These are phyloP conservation scores for Picochlorum sp. DNA, from an alignment of 139 green algal genomes.

Conservation along the genomic window DNA sequence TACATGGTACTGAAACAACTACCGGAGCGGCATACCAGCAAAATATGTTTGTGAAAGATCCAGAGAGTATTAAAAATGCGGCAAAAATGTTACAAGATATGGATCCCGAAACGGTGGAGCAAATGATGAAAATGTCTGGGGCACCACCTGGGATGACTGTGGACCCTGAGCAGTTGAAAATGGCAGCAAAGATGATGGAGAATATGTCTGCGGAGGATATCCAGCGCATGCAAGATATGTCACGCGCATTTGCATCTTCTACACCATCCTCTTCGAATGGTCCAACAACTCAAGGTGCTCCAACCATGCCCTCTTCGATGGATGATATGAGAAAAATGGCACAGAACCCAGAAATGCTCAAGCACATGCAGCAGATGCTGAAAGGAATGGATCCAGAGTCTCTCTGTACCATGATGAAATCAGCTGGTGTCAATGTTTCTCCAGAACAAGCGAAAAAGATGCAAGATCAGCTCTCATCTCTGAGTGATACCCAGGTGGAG, in stretches of 20 bases:
- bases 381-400: conserved; percentile 25
- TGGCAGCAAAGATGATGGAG: conserved; percentile 33
- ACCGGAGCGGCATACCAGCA: not conserved
- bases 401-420: conserved; percentile 14
- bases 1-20: not conserved
- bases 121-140: conserved; percentile 24
- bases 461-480: not conserved
- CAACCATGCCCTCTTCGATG: conserved; percentile 11
- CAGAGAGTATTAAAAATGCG: conserved; percentile 12
- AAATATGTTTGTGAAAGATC: not conserved
- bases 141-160: conserved; percentile 15
- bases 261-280: not conserved
- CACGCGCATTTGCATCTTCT: conserved; percentile 4
- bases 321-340: conserved; percentile 22
- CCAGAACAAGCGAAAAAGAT: conserved; percentile 15
- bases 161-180: conserved; percentile 23
- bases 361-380: conserved; percentile 29
- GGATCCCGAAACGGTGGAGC: conserved; percentile 24
- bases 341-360: conserved; percentile 26
- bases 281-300: conserved; percentile 1
- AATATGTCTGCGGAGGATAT: conserved; percentile 26
- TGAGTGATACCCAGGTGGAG: conserved; percentile 27
- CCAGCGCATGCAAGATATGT: conserved; percentile 23
- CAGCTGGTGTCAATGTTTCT: conserved; percentile 18
- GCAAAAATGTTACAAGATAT: conserved; percentile 30